Percentiles rank a stretch among this genome's conserved stretches.
phyloP scores from a whole-genome alignment of 148 eudicot species.

The Fagopyrum esculentum region DNA sequence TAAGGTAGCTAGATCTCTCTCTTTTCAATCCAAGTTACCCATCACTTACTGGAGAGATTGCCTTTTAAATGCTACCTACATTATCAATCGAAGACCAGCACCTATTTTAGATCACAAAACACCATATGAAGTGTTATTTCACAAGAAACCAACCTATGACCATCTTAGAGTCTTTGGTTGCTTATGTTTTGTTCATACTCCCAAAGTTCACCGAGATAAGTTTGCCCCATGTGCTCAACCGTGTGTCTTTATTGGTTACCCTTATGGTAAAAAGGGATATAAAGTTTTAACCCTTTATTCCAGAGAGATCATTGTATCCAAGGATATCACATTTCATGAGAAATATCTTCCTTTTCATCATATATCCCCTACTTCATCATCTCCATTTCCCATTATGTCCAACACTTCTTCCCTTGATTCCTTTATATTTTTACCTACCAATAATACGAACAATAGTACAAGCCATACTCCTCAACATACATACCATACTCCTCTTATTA shows the following conservation, averaged over 20 bases:
- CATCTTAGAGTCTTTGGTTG: slow-evolving; percentile 14
- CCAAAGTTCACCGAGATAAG: background rate
- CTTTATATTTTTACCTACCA: no score
- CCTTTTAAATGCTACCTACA: background rate
- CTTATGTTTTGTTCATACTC: background rate
- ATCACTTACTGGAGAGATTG: background rate
- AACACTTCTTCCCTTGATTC: no score
- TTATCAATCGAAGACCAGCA: no score
- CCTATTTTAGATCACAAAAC: no score
- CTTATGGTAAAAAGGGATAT: background rate
- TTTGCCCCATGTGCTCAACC: background rate
- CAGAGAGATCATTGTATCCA: background rate
- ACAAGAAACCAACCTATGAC: background rate
- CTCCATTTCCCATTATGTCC: no score
- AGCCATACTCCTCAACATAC: no score
- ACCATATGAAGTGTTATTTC: background rate
- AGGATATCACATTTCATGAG: background rate
- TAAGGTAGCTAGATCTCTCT: background rate
- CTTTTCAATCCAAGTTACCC: slow-evolving; percentile 5
- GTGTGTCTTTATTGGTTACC: background rate
- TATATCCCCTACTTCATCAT: no score
- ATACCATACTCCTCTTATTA: background rate
- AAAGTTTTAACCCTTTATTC: background rate
- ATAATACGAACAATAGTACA: no score
- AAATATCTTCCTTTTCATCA: background rate